Evolutionary conservation across 805 yeast genomes (phyloP), one percentile per base, ranked within the genome.

Genomic region (Saccharomycopsis sp.): DNA sequence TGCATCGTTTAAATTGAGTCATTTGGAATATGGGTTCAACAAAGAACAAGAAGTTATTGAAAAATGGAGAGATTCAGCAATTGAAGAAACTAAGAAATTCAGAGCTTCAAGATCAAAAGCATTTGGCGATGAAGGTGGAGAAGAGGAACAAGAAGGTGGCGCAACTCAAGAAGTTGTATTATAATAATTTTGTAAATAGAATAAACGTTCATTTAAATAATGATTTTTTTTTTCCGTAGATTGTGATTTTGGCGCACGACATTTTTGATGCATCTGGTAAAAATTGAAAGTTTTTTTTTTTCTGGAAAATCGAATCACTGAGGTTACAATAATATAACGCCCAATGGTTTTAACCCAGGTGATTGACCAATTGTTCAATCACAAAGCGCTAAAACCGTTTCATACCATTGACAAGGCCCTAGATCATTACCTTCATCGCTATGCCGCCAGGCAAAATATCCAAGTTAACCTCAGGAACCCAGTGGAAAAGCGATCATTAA

Each of bases 41-140:
- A 70, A 72, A 54, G 98, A 90, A 66, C 85, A 83, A 59, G 67
- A 68, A 52, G 72, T 74, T 34, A 72, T 90, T 41, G 82, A 77
- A 47, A 68, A 73, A 50, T 90, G 96, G 95, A 78, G 75, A 54
- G 66, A 61, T 42, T 76, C 78, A 47, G 96, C 95, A 11, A 63
- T 68, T 26, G 79, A 75, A 57, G 73, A 73, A 52, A 79, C 94
- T 16, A 73, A 74, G 60, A 59, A 74, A 26, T 58, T 68, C 41
- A 68, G 70, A 46, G 84, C 85, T 26, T 73, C 64, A 50, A 59
- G 64, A 39, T 52, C 35, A 14, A 8, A 22, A 22, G 7, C 6
- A 16, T 4, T 9, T 37, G 29, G 6, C 16, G 29, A 14, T 37
- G 38, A 13, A 9, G 37, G 9, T 4, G 42, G 6, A 5, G 45